Evolutionary conservation across 306 rosid species (phyloP), one percentile per base, ranked within the genome.

Genomic region (Lupinus albus): DNA sequence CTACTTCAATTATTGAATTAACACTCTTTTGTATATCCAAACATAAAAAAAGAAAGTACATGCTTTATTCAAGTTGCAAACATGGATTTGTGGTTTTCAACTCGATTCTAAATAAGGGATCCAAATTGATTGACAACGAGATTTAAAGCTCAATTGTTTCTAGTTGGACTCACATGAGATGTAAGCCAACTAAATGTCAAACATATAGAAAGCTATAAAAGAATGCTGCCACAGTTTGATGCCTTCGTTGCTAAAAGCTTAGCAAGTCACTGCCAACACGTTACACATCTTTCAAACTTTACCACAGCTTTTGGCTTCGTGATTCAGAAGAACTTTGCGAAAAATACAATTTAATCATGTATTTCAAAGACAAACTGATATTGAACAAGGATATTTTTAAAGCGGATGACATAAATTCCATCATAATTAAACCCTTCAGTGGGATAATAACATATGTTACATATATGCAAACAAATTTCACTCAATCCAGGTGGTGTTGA

Each of bases 211-310:
- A 81, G 50, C 69, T 72, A 67, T 87, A 87, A 87, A 47, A 70
- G 79, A 78, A 81, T 79, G 84, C 78, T 54, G 84, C 88, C 95
- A 85, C 13, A 55, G 53, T 81, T 70, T 68, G 87, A 90, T 87
- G 73, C 89, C 76, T 72, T 59, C 7, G 66, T 25, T 71, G 78
- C 84, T 82, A 85, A 55, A 55, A 77, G 73, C 78, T 81, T 58
- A 80, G 25, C 68, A 75, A 80, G 73, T 85, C 81, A 76, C 71
- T 7, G 83, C 95, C 94, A 90, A 90, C 82, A 82, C 77, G 63
- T 72, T 73, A 71, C 72, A 60, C 80, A 74, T 70, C 64, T 76
- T 71, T 80, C 76, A 72, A 67, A 61, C 71, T 76, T 81, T 79
- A 5, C 61, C 64, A 72, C 81, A 61, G 47, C 60, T 73, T 80